phyloP scores from a whole-genome alignment of 2,329 filamentous ascomycete species.

The Exophiala aquamarina region DNA sequence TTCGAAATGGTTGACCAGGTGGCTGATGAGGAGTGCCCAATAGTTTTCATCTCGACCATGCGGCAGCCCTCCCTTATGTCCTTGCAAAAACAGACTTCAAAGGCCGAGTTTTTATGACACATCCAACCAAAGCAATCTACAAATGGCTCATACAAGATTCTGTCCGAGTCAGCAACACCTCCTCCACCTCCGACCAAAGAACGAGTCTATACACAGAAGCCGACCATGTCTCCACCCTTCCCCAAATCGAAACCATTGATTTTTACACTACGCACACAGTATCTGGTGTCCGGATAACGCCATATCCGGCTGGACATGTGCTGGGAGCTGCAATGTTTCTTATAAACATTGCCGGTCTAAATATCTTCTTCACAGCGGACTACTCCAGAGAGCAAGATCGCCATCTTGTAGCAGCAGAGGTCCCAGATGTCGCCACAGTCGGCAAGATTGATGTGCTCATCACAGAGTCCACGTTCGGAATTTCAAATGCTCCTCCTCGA shows the following conservation, averaged over 20 bases:
- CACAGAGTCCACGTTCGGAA: slow-evolving; percentile 95
- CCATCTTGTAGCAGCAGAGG: slow-evolving; percentile 89
- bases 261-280: slow-evolving; percentile 98
- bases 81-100: slow-evolving; percentile 97
- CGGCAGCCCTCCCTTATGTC: slow-evolving; percentile 97
- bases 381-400: slow-evolving; percentile 95
- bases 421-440: slow-evolving; percentile 69
- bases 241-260: slow-evolving; percentile 93
- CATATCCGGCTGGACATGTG: slow-evolving; percentile 96
- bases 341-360: slow-evolving; percentile 93
- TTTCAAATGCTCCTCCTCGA: slow-evolving; percentile 87
- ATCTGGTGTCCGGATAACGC: slow-evolving; percentile 92
- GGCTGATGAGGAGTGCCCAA: slow-evolving; percentile 30
- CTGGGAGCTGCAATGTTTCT: slow-evolving; percentile 97
- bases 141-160: slow-evolving; percentile 99
- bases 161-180: slow-evolving; percentile 77
- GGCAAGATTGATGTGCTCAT: slow-evolving; percentile 90
- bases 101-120: slow-evolving; percentile 97
- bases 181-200: slow-evolving; percentile 61
- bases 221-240: slow-evolving; percentile 90
- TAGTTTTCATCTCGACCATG: slow-evolving; percentile 98
- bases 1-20: slow-evolving; percentile 8
- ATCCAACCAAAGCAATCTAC: slow-evolving; percentile 98
- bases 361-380: slow-evolving; percentile 96
- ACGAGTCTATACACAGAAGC: slow-evolving; percentile 86